Base-by-base conservation (phyloP, 768 basidiomycete genomes). In the Tulasnella sp. region DNA sequence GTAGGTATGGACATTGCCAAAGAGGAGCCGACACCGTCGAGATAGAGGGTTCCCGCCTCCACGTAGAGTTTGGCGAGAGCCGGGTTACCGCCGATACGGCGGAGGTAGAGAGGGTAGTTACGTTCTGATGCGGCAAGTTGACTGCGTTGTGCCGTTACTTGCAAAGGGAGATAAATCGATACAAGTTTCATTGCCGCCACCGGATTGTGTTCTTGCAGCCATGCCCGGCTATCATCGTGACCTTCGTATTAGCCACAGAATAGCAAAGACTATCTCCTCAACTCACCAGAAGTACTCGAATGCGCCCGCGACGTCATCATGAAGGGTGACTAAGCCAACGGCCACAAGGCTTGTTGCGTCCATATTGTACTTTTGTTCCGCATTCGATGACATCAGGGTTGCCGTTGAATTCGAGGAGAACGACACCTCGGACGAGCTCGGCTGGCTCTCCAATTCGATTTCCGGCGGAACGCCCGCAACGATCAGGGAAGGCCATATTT, bases 261-360 rank as follows among this genome's bases (percentile, higher is more conserved):
- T 42, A n/a, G n/a, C 27, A n/a, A 39, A 34, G 24, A 4, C 19
- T 52, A 21, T 38, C 0, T 31, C 24, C 3, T 40, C 31, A 18
- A 78, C 77, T 68, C 71, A 78, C 77, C 56, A 78, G 62, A 78
- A 78, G 42, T 78, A 78, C 36, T 78, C 77, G 36, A 78, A 78
- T n/a, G 77, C 77, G n/a, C 24, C 56, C n/a, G 72, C 62, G 24
- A 42, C n/a, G 40, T 78, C 77, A 31, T 78, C 77, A 46, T 78
- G 77, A 31, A 78, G 71, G 6, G 71, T 73, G 36, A 71, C 31
- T 31, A 78, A 38, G 9, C 77, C 77, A 71, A 78, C 77, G 36
- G 36, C 71, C 14, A 78, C 77, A 16, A 78, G 71, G 40, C 77
- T 78, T 12, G 77, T 78, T 16, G 77, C 58, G n/a, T 78, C 77